phyloP scores from a whole-genome alignment of 2,329 filamentous ascomycete genomes.

The Paecilomyces sp. region DNA sequence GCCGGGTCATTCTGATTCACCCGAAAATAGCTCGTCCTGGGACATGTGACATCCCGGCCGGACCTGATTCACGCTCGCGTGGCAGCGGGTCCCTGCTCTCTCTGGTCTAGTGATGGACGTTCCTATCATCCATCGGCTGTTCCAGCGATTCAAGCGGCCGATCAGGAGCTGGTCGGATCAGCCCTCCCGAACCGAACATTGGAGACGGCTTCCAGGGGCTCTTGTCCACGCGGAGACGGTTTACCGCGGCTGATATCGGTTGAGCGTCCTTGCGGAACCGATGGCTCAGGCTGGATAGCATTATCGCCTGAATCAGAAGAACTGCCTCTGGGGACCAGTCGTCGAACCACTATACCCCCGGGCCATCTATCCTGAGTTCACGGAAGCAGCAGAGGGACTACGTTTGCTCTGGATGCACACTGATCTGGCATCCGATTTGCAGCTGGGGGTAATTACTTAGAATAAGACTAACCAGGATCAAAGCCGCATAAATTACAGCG shows the following conservation, averaged over 20 bases:
- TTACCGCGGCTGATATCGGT: background rate
- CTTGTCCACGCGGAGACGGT: background rate
- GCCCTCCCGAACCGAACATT: background rate
- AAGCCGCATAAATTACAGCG: no score
- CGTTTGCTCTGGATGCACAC: no score
- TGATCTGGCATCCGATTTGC: no score
- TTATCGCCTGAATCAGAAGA: no score
- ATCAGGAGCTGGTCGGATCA: background rate
- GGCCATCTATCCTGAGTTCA: no score
- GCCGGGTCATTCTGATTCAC: background rate
- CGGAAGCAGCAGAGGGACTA: no score
- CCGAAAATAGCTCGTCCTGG: background rate
- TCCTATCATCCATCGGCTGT: background rate
- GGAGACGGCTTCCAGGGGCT: background rate
- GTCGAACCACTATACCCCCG: no score
- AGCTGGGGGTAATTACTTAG: no score
- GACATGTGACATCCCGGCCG: background rate
- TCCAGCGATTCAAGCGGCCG: background rate
- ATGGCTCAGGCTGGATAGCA: background rate
- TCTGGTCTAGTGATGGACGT: no score
- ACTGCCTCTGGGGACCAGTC: no score
- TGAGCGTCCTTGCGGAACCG: background rate
- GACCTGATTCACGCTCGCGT: background rate
- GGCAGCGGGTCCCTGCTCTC: background rate
- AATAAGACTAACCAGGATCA: no score